Evolutionary conservation across 2,329 filamentous ascomycete genomes (phyloP), one percentile per base, ranked within the genome.

Genomic region (Paraphaeosphaeria minitans): DNA sequence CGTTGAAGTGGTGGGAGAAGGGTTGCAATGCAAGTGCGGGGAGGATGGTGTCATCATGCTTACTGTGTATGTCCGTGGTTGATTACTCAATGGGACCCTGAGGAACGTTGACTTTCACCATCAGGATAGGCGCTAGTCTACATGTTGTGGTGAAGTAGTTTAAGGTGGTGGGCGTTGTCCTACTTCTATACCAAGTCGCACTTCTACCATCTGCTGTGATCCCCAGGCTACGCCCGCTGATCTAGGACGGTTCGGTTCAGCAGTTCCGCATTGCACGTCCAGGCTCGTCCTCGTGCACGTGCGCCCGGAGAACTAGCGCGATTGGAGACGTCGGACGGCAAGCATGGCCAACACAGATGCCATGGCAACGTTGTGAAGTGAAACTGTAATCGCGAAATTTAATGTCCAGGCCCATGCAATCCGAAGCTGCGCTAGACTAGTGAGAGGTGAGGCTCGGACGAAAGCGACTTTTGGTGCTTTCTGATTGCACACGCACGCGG

Each of bases 1-100:
- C 10, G 27, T 35, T 48, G 27, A 8, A 42, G 5, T 49, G 33
- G 33, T 37, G 37, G 19, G n/a, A 39, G 45, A 49, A 7, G n/a
- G 35, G 35, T 39, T 39, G 35, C 14, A 41, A 43, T 39, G 35
- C 14, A 41, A 43, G 35, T 24, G 46, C 43, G 19, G 43, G 29
- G 52, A 42, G 50, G 13, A 53, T 53, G 50, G 22, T 37, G 42
- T 53, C 50, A 53, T 53, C 50, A 12, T 49, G 46, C 46, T 53
- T 31, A n/a, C n/a, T n/a, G n/a, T n/a, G n/a, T n/a, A 21, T 21
- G 50, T 31, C 3, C 27, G 22, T 37, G 50, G 22, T n/a, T 12
- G 46, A 48, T 48, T 48, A 33, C 46, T 48, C 46, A 31, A 19
- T 42, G 39, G 19, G 19, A 8, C 41, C 2, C 2, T 8, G 13